These are phyloP conservation scores for Oligophagozyma castellii DNA, from an alignment of 1,139 yeast genomes.

Conservation along the genomic window DNA sequence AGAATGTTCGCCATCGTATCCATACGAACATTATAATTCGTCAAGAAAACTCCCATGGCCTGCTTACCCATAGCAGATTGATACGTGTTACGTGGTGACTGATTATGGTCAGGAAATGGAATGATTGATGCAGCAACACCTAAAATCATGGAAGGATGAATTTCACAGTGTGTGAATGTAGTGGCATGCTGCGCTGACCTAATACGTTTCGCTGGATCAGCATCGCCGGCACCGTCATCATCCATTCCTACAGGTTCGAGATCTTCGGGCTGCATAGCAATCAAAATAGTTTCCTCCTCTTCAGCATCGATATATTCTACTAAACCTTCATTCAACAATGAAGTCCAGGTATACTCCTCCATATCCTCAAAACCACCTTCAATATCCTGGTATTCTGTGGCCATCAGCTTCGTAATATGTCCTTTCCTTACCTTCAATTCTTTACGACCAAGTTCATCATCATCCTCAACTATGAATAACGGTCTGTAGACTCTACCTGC, in stretches of 20 bases:
- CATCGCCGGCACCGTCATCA: slow-evolving; percentile 27
- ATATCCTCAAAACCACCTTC: slow-evolving; percentile 44
- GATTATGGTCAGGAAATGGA: slow-evolving; percentile 99
- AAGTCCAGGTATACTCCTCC: slow-evolving; percentile 66
- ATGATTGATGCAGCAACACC: slow-evolving; percentile 98
- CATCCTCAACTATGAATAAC: slow-evolving; percentile 78
- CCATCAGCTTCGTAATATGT: slow-evolving; percentile 58
- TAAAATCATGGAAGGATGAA: slow-evolving; percentile 95
- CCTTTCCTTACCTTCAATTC: slow-evolving; percentile 76
- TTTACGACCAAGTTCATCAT: slow-evolving; percentile 54
- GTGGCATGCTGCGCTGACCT: slow-evolving; percentile 61
- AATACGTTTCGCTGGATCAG: slow-evolving; percentile 61
- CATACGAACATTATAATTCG: slow-evolving; percentile 94
- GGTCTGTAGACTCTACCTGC: slow-evolving; percentile 98
- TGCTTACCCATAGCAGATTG: slow-evolving; percentile 99
- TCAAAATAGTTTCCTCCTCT: slow-evolving; percentile 95
- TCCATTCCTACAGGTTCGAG: slow-evolving; percentile 53
- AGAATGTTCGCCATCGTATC: slow-evolving; percentile 98
- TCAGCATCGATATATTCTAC: slow-evolving; percentile 95
- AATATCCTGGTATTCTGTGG: slow-evolving; percentile 44
- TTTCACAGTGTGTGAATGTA: slow-evolving; percentile 97
- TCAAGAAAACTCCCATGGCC: slow-evolving; percentile 99
- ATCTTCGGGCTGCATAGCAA: slow-evolving; percentile 98
- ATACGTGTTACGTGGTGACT: slow-evolving; percentile 97
- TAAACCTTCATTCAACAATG: slow-evolving; percentile 71